Percentiles rank a stretch among this genome's conserved stretches.
Conservation (phyloP, 495 filamentous ascomycete genomes). For the Penicillium cosmopolitanum region DNA sequence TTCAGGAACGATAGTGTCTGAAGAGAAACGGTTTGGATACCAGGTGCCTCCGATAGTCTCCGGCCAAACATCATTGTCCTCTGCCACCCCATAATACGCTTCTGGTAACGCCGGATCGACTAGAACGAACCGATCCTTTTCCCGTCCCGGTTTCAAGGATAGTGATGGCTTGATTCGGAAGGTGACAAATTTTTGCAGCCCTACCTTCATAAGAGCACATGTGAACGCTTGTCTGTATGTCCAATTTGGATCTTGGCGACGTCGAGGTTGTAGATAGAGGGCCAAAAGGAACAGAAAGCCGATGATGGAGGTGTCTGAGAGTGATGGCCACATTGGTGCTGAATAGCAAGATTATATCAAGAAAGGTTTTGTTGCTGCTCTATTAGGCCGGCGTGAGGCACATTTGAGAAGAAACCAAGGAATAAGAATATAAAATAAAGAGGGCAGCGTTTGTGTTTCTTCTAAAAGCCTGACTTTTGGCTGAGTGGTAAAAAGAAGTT, state of each 20-base stretch:
- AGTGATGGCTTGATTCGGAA: conserved; percentile 15
- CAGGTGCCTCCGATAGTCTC: conserved; percentile 39
- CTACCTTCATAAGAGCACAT: conserved; percentile 18
- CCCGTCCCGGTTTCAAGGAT: conserved; percentile 6
- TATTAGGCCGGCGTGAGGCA: too few species aligned
- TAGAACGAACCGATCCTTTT: conserved; percentile 23
- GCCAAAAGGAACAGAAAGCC: conserved; percentile 8
- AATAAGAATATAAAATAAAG: too few species aligned
- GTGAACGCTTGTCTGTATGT: conserved; percentile 30
- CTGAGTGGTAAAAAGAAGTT: too few species aligned
- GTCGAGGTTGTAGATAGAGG: conserved; percentile 13
- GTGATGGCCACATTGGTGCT: not conserved
- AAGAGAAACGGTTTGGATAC: conserved; percentile 31
- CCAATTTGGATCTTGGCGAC: conserved; percentile 29
- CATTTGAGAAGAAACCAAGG: too few species aligned
- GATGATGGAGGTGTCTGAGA: conserved; percentile 15
- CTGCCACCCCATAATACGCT: conserved; percentile 31
- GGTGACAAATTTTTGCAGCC: conserved; percentile 8
- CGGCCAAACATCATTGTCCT: conserved; percentile 27
- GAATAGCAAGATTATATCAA: too few species aligned
- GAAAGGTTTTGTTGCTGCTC: too few species aligned
- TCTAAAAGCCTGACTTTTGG: too few species aligned
- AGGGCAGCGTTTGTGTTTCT: too few species aligned
- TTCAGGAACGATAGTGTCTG: conserved; percentile 11
- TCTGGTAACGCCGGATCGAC: conserved; percentile 22